Percentiles rank a stretch among this genome's conserved stretches.
phyloP scores from a whole-genome alignment of 345 rosid genomes.

The Psidium guajava region DNA sequence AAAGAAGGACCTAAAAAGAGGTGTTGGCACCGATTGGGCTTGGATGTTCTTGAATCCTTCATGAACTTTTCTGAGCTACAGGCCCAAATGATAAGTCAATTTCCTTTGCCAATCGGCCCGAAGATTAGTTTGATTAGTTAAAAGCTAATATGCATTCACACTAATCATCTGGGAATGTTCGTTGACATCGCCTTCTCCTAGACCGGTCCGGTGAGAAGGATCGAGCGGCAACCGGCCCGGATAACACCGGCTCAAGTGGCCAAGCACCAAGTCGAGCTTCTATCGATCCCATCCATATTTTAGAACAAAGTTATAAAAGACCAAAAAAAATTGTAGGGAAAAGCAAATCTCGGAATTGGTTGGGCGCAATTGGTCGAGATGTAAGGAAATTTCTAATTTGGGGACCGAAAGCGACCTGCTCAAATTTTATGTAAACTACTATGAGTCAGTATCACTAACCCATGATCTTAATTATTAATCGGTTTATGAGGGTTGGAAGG shows the following conservation, averaged over 20 bases:
- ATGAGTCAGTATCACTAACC: not conserved
- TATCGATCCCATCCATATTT: not conserved
- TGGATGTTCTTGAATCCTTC: not conserved
- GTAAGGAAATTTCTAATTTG: not conserved
- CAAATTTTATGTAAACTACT: not conserved
- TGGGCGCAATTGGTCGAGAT: rapidly evolving
- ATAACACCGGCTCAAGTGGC: not conserved
- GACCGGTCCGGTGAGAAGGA: not conserved
- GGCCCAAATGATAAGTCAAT: not conserved
- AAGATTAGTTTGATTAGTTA: not conserved
- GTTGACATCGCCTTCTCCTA: not conserved
- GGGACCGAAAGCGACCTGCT: not conserved
- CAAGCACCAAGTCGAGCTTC: not conserved
- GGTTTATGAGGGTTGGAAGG: rapidly evolving
- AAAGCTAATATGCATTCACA: not conserved
- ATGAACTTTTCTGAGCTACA: not conserved
- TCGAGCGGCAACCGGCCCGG: not conserved
- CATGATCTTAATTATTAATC: not conserved
- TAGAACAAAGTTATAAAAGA: not conserved
- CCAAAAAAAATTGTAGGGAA: not conserved
- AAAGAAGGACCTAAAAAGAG: not conserved
- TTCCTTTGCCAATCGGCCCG: not conserved
- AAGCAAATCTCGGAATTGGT: not conserved
- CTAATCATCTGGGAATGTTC: not conserved
- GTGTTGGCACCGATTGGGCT: not conserved